Evolutionary conservation across 2,329 filamentous ascomycete genomes (phyloP).

Genomic region (Chaetoscypha palmicola): DNA sequence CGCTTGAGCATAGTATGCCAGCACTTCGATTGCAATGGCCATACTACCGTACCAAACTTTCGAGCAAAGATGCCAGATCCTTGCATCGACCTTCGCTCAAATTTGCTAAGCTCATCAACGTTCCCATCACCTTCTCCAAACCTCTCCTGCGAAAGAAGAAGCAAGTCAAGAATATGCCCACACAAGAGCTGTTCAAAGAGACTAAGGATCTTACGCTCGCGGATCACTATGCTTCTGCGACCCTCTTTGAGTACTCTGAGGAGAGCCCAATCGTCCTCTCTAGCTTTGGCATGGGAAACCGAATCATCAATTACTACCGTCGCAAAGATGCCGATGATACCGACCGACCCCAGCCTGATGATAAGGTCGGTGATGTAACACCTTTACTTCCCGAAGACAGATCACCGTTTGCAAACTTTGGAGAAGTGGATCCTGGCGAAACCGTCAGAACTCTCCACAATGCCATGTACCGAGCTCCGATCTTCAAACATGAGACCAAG

Average conservation of each 20-base stretch:
- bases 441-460: constrained; percentile 89
- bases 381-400: constrained; percentile 88
- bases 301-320: constrained; percentile 94
- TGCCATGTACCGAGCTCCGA: constrained; percentile 86
- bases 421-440: constrained; percentile 84
- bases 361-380: constrained; percentile 80
- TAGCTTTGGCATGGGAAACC: constrained; percentile 95
- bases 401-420: constrained; percentile 92
- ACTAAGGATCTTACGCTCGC: constrained; percentile 78
- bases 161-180: constrained; percentile 70
- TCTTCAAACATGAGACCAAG: constrained; percentile 79
- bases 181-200: constrained; percentile 69
- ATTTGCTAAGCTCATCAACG: constrained; percentile 60
- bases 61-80: constrained; percentile 63
- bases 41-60: constrained; percentile 85
- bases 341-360: constrained; percentile 35
- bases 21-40: constrained; percentile 89
- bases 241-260: constrained; percentile 93
- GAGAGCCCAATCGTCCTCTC: constrained; percentile 86
- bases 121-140: constrained; percentile 65
- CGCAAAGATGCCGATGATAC: constrained; percentile 62
- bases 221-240: constrained; percentile 73
- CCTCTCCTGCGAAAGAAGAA: constrained; percentile 73
- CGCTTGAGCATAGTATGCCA: constrained; percentile 91
- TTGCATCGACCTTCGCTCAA: constrained; percentile 78